Evolutionary conservation across 345 rosid genomes (phyloP), one percentile per base, ranked within the genome.

Genomic region (Syzygium aqueum): DNA sequence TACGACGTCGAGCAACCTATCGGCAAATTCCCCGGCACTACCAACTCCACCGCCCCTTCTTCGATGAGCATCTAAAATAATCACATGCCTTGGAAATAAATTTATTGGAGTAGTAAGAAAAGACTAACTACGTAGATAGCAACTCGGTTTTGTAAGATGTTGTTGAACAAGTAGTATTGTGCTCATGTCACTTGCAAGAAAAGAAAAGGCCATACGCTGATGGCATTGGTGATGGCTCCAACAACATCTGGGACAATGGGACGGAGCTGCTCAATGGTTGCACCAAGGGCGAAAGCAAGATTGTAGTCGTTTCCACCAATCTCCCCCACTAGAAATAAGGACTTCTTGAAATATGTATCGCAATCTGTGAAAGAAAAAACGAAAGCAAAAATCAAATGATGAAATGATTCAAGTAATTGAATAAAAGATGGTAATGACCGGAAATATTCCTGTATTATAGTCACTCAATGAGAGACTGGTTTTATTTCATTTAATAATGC

Each of bases 301-400:
- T 92, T 95, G 88, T 94, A 95, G 87, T 95, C 98, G 84, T 94
- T 95, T 51, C 97, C 98, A 50, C 97, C 98, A 2, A 95, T 94
- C 89, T 95, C 96, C 28, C 97, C 97, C 27, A 95, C 93, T 77
- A 94, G 37, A 88, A 95, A 93, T 28, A 95, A 88, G 12, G 98
- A 92, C 88, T 92, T 95, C 86, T 86, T 93, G 82, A 94, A 91
- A 88, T 92, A 92, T 10, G 40, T 56, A 16, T 90, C 85, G 56
- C 98, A 95, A 28, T 91, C 96, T 95, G 89, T 43, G 2, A 65
- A 15, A 52, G 61, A 10, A 82, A 49, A 83, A 46, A 19, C 15
- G 2, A 61, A 21, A 49, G 30, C 49, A 33, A 67, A 67, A 67
- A 67, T 67, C 80, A 33, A 67, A 33, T 67, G 46, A 33, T 1